Percentiles rank a stretch among this genome's conserved stretches.
phyloP scores from a whole-genome alignment of 225 moss, liverwort and hornwort species.

The Sphagnum contortum region DNA sequence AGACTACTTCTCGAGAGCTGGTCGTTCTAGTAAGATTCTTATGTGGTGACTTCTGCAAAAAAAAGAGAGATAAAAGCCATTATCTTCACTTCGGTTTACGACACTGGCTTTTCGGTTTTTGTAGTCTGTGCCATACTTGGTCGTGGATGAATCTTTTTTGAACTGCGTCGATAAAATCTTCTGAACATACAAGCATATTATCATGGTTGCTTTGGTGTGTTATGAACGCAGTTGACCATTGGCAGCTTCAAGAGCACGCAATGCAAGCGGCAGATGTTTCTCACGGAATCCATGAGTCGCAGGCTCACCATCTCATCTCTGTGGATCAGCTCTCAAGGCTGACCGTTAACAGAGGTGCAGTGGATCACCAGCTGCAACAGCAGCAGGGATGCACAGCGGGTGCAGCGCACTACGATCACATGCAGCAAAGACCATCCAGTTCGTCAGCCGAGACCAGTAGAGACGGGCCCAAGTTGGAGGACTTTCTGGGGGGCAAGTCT shows the following conservation, averaged over 20 bases:
- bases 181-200: too few relatives aligned
- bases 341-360: conserved; percentile 46
- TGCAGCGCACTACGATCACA: conserved; percentile 10
- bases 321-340: conserved; percentile 77
- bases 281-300: conserved; percentile 12
- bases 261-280: conserved; percentile 21
- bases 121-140: too few relatives aligned
- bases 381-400: too few relatives aligned
- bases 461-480: conserved; percentile 90
- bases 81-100: too few relatives aligned
- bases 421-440: conserved; percentile 65
- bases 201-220: too few relatives aligned
- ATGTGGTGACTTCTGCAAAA: too few relatives aligned
- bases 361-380: conserved; percentile 32
- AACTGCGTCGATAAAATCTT: too few relatives aligned
- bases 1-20: too few relatives aligned
- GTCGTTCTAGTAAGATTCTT: too few relatives aligned
- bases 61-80: too few relatives aligned
- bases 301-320: conserved; percentile 50
- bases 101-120: too few relatives aligned
- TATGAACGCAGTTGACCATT: conserved; percentile 28
- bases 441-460: conserved; percentile 19
- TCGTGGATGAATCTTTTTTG: too few relatives aligned
- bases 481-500: conserved; percentile 88
- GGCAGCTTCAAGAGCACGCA: conserved; percentile 25